Percentiles rank a stretch among this genome's conserved stretches.
These are phyloP conservation scores for Wallacemonas rigidus DNA, from an alignment of 208 protist genomes.

Conservation along the genomic window DNA sequence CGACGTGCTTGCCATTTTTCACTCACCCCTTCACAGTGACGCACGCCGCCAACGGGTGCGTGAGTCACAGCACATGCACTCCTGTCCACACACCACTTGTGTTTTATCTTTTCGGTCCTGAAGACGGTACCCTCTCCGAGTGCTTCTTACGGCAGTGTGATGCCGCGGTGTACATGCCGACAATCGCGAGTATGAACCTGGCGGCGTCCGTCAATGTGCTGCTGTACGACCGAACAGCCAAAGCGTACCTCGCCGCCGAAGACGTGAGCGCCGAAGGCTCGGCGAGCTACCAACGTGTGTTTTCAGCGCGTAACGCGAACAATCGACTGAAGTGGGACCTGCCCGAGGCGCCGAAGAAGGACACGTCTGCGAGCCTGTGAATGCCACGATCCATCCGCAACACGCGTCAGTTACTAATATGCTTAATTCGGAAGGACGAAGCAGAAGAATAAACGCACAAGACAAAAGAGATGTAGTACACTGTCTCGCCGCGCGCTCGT, in stretches of 20 bases:
- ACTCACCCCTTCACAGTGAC: slow-evolving; percentile 32
- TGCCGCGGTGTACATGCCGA: slow-evolving; percentile 71
- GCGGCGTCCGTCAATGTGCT: slow-evolving; percentile 70
- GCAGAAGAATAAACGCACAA: too few species aligned
- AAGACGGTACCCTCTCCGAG: slow-evolving; percentile 58
- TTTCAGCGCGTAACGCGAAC: slow-evolving; percentile 56
- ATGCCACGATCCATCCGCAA: too few species aligned
- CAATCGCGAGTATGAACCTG: slow-evolving; percentile 74
- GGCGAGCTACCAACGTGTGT: slow-evolving; percentile 5
- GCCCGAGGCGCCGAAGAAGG: background rate
- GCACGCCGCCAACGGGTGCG: background rate
- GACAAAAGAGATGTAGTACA: too few species aligned
- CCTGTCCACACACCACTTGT: slow-evolving; percentile 33
- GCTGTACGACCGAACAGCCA: slow-evolving; percentile 68
- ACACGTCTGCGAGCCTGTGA: too few species aligned
- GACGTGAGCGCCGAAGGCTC: slow-evolving; percentile 11
- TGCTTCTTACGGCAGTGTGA: slow-evolving; percentile 44
- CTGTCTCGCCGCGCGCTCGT: too few species aligned
- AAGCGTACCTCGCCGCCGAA: slow-evolving; percentile 29
- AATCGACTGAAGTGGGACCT: slow-evolving; percentile 40
- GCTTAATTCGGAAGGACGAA: too few species aligned
- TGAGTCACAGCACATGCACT: background rate
- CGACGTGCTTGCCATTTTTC: slow-evolving; percentile 40
- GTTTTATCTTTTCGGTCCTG: slow-evolving; percentile 71
- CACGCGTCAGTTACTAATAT: too few species aligned